Percentiles rank a stretch among this genome's conserved stretches.
Evolutionary conservation across 2,329 filamentous ascomycete genomes (phyloP).

Genomic region (Domatiomyces globalis): DNA sequence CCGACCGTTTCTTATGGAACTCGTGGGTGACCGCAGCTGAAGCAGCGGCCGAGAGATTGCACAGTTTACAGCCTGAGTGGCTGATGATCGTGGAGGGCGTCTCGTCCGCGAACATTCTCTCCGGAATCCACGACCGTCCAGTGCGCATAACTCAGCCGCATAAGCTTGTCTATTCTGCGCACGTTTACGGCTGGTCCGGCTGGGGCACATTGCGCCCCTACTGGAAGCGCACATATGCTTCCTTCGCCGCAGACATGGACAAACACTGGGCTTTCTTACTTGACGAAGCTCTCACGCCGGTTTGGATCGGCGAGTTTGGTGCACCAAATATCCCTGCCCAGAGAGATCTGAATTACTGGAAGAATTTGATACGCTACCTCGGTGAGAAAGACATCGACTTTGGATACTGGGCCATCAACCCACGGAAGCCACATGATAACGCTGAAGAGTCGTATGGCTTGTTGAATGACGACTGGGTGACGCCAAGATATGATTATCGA

Average conservation of each 20-base stretch:
- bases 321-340: slow-evolving; percentile 39
- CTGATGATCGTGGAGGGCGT: slow-evolving; percentile 55
- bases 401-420: slow-evolving; percentile 58
- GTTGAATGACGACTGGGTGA: slow-evolving; percentile 50
- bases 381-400: slow-evolving; percentile 48
- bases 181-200: slow-evolving; percentile 57
- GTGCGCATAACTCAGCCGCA: slow-evolving; percentile 42
- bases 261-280: slow-evolving; percentile 54
- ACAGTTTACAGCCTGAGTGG: slow-evolving; percentile 48
- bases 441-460: slow-evolving; percentile 47
- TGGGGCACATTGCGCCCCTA: slow-evolving; percentile 52
- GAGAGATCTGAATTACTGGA: slow-evolving; percentile 52
- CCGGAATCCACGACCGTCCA: slow-evolving; percentile 41
- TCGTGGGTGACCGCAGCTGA: slow-evolving; percentile 52
- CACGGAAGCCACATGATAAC: slow-evolving; percentile 46
- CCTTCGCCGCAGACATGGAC: slow-evolving; percentile 50
- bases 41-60: slow-evolving; percentile 45
- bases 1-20: slow-evolving; percentile 55
- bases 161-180: slow-evolving; percentile 51
- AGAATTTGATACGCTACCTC: slow-evolving; percentile 46
- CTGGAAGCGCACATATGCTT: slow-evolving; percentile 44
- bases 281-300: slow-evolving; percentile 41
- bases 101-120: slow-evolving; percentile 52
- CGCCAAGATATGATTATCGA: slow-evolving; percentile 47
- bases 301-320: slow-evolving; percentile 57